phyloP scores from a whole-genome alignment of 169 alveolate species.

The Toxoplasma gondii region DNA sequence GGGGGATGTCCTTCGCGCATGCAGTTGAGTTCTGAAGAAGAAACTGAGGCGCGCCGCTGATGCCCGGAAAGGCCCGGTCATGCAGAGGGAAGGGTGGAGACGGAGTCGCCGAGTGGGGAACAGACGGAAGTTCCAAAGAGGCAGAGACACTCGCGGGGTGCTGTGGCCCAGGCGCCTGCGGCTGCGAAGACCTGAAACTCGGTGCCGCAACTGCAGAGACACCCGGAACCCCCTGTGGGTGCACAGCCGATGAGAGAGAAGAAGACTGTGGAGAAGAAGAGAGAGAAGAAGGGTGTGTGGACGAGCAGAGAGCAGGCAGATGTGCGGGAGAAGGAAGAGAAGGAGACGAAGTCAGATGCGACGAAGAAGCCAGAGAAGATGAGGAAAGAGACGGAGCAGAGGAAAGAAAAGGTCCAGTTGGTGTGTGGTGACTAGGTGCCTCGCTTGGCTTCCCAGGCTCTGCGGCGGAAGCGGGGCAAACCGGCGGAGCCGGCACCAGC shows the following conservation, averaged over 20 bases:
- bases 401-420: background rate
- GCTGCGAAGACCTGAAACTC: too few species aligned
- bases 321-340: background rate
- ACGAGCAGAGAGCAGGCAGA: background rate
- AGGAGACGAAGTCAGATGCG: background rate
- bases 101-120: background rate
- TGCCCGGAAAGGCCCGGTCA: conserved; percentile 7
- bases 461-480: background rate
- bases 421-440: background rate
- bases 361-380: background rate
- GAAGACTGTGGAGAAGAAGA: background rate
- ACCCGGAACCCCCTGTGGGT: background rate
- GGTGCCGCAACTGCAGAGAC: background rate
- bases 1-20: background rate
- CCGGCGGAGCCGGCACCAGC: background rate
- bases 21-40: background rate
- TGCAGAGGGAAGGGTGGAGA: background rate
- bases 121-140: background rate
- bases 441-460: background rate
- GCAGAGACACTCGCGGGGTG: too few species aligned
- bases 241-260: too few species aligned
- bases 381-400: background rate
- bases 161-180: too few species aligned
- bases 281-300: background rate
- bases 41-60: background rate